Conservation (phyloP, 768 basidiomycete species). For the Termitomyces sp. region DNA sequence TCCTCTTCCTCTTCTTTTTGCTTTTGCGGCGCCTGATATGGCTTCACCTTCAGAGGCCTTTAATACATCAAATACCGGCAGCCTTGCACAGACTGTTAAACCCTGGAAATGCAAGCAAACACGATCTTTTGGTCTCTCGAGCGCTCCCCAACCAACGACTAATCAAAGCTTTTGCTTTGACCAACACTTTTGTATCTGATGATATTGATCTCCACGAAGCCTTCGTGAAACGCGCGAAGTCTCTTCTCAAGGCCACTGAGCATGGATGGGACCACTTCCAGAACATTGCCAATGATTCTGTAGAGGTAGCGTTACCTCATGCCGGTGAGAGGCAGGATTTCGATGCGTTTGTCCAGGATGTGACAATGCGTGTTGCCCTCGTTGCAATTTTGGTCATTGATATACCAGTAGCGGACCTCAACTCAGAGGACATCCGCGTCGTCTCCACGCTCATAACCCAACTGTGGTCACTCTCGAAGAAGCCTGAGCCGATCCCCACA, state of each 20-base stretch:
- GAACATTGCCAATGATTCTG: constrained; percentile 22
- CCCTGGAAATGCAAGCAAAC: constrained; percentile 7
- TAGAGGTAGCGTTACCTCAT: constrained; percentile 18
- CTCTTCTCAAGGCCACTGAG: constrained; percentile 20
- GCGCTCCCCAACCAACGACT: constrained; percentile 31
- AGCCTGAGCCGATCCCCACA: constrained; percentile 20
- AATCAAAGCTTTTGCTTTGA: constrained; percentile 25
- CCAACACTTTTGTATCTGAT: constrained; percentile 48
- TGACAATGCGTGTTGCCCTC: constrained; percentile 37
- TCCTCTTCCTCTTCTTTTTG: background rate
- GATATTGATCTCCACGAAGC: constrained; percentile 26
- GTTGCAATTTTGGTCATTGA: constrained; percentile 33
- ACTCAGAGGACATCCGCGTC: constrained; percentile 23
- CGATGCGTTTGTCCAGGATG: constrained; percentile 35
- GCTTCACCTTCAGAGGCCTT: background rate
- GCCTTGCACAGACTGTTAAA: constrained; percentile 3
- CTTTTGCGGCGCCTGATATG: background rate
- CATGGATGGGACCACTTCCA: constrained; percentile 30
- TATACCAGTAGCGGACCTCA: constrained; percentile 21
- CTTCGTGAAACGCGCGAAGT: constrained; percentile 25
- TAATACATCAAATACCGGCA: background rate
- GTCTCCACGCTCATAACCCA: constrained; percentile 38
- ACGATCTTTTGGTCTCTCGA: constrained; percentile 22
- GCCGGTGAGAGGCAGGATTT: constrained; percentile 19
- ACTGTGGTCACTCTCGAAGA: constrained; percentile 43